Evolutionary conservation across 1,284 basidiomycete species (phyloP).

Genomic region (Fistulinella cinereoalba): DNA sequence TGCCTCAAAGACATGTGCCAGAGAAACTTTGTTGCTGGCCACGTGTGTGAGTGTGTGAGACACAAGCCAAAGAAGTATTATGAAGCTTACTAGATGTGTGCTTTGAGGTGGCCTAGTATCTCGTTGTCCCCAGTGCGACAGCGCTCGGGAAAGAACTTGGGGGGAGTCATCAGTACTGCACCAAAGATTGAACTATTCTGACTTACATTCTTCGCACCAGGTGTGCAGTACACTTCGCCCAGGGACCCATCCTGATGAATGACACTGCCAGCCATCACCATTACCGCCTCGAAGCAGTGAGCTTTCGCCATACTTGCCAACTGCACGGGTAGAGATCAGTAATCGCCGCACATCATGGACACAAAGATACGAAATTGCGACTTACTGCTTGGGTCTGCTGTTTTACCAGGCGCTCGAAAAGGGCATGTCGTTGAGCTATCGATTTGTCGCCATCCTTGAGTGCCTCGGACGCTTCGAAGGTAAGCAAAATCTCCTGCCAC

Average conservation of each 20-base stretch:
- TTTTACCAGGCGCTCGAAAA: no score
- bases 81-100: neutral
- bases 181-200: no score
- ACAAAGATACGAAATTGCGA: no score
- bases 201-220: neutral
- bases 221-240: neutral
- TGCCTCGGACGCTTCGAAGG: neutral
- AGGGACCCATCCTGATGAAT: neutral
- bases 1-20: no score
- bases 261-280: neutral
- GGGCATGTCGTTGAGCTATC: no score
- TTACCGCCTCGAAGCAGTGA: neutral
- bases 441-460: neutral
- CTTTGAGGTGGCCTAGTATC: neutral
- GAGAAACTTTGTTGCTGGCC: neutral
- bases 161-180: no score
- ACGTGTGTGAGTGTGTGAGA: neutral
- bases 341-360: no score
- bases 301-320: neutral
- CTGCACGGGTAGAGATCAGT: no score
- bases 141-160: no score
- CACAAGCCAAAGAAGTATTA: neutral
- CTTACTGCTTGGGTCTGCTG: neutral
- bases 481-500: neutral
- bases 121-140: neutral